Percentiles rank a stretch among this genome's conserved stretches.
Conservation (phyloP, 805 yeast species). For the Kodamaea fukazawae region DNA sequence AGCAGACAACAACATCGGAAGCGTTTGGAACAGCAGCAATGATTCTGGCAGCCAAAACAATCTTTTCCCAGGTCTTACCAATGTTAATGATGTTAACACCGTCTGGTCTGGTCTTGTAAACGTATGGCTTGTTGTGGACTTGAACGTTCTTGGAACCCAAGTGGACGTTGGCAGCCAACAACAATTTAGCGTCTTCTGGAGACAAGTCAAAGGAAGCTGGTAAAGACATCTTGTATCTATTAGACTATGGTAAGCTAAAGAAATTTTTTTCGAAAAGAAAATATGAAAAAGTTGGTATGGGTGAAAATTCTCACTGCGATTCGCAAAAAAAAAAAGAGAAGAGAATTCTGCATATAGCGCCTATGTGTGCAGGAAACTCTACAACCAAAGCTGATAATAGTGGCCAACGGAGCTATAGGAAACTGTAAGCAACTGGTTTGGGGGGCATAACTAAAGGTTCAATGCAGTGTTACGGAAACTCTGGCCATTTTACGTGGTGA, state of each 20-base stretch:
- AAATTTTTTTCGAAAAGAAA: conserved; percentile 9
- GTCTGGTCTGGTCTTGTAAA: conserved; percentile 97
- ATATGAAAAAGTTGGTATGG: conserved; percentile 7
- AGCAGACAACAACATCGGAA: conserved; percentile 96
- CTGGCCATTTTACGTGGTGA: too few species aligned
- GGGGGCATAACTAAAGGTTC: too few species aligned
- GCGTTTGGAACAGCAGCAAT: conserved; percentile 99
- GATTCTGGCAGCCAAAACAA: conserved; percentile 98
- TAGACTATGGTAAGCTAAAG: conserved; percentile 10
- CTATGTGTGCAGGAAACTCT: conserved; percentile 5
- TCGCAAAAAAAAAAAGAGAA: conserved; percentile 1
- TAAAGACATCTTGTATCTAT: conserved; percentile 56
- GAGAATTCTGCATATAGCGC: conserved; percentile 5
- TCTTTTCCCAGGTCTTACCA: conserved; percentile 99
- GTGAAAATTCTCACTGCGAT: conserved; percentile 8
- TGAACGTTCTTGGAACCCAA: conserved; percentile 99
- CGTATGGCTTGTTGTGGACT: conserved; percentile 96
- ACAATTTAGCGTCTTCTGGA: conserved; percentile 97
- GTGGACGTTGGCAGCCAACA: conserved; percentile 99
- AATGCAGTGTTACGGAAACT: too few species aligned
- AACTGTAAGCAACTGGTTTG: too few species aligned
- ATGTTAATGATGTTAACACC: conserved; percentile 98
- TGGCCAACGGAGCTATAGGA: too few species aligned
- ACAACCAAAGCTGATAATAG: background rate
- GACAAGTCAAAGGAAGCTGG: conserved; percentile 90